Base-by-base conservation (phyloP, 164 flowering plant genomes). In the Magnolia officinalis region DNA sequence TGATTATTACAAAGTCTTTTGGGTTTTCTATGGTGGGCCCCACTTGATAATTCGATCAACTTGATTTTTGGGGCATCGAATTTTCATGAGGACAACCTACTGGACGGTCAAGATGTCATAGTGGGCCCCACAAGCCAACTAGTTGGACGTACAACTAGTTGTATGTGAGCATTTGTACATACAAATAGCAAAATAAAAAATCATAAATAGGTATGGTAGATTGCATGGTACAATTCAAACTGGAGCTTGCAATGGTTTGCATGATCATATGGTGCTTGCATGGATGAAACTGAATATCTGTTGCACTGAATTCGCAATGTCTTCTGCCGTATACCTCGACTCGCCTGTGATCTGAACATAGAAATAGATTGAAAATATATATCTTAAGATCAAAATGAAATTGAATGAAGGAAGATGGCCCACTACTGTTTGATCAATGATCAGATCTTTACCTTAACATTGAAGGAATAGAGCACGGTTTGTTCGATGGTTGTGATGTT, bases 401-500 rank as follows among this genome's bases (percentile, higher is more conserved):
- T 19, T 7, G 24, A 24, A 14, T 14, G 71, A 29, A 55, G 61
- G 37, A 67, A 11, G 71, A 67, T 31, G 31, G 13, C 26, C 71
- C 29, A 26, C 29, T 26, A 26, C 18, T 19, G 49, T 67, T 24
- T 16, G 31, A 31, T 31, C 18, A 67, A 14, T 11, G n/a, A 67
- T 31, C 5, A 16, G 6, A 14, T 24, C 19, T 10, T n/a, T 85
- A 93, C 97, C 96, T 93, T 93, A 79, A 96, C 91, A 74, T 90
- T 94, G 85, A 96, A 94, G 29, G 99, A 91, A 76, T 94, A 96
- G 64, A 96, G 95, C 75, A 94, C 98, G 58, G 99, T 96, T 76
- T 96, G 98, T 71, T 96, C 98, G 74, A 91, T 90, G 80, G 99
- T 94, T 73, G 99, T 92, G 80, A 96, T 91, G 79, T 96, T 96